Conservation (phyloP, 192 early-diverging fungal species). For the Paraglomus brasilianum region DNA sequence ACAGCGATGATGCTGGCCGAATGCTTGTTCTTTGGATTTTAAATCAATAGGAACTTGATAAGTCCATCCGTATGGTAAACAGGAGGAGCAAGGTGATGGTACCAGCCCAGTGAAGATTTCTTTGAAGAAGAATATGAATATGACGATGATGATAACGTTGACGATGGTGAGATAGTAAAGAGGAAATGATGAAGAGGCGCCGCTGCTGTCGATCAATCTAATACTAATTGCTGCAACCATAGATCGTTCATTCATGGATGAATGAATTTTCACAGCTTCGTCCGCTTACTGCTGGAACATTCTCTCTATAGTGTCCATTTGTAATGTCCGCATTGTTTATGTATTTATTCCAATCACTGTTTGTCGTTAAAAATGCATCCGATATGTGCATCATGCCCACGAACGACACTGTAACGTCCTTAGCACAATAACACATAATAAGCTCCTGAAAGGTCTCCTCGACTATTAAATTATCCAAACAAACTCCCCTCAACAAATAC, state of each 20-base stretch:
- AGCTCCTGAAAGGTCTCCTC: conserved; percentile 57
- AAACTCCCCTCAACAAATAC: conserved; percentile 57
- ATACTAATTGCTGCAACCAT: neutral
- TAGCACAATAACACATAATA: conserved; percentile 78
- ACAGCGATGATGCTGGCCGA: too few species aligned
- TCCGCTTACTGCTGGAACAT: conserved; percentile 40
- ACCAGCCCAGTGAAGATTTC: conserved; percentile 65
- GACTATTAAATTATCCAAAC: conserved; percentile 45
- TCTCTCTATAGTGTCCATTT: conserved; percentile 40
- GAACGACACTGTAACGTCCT: conserved; percentile 63
- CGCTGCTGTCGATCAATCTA: neutral
- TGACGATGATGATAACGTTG: too few species aligned
- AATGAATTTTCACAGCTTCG: conserved; percentile 27
- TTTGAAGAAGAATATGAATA: conserved; percentile 47
- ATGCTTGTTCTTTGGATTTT: too few species aligned
- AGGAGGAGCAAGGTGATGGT: conserved; percentile 67
- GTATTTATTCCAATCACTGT: conserved; percentile 68
- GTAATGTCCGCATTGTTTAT: conserved; percentile 49
- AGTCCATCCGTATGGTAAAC: conserved; percentile 80
- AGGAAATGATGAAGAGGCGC: conserved; percentile 62
- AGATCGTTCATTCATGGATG: too few species aligned
- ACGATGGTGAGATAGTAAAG: too few species aligned
- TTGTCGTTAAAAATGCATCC: conserved; percentile 68
- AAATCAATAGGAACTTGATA: conserved; percentile 46
- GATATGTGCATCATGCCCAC: conserved; percentile 80